These are phyloP conservation scores for Lycium barbarum DNA, from an alignment of 257 asterid species.

Conservation along the genomic window DNA sequence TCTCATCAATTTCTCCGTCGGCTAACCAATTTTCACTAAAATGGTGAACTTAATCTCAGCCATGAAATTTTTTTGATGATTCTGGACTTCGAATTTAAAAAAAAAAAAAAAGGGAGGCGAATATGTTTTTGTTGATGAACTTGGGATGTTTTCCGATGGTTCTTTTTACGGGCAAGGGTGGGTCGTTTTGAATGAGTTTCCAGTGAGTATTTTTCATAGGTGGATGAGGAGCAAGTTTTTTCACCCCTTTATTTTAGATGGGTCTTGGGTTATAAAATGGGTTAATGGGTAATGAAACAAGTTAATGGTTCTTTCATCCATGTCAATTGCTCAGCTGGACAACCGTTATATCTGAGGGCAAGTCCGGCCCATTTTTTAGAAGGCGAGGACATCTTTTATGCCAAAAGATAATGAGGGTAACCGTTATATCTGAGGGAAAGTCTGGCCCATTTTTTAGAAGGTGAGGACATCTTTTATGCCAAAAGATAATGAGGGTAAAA, in stretches of 20 bases:
- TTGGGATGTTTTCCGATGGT: not conserved
- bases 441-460: not conserved
- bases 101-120: not conserved
- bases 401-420: not conserved
- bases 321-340: not conserved
- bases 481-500: not conserved
- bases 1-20: not conserved
- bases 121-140: not conserved
- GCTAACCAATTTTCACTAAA: not conserved
- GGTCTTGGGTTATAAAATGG: not conserved
- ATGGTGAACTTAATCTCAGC: not conserved
- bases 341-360: not conserved
- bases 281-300: not conserved
- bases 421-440: not conserved
- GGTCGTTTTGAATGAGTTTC: not conserved
- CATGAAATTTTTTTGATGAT: not conserved
- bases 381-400: not conserved
- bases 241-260: constrained; percentile 3
- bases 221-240: not conserved
- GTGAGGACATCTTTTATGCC: not conserved
- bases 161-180: not conserved
- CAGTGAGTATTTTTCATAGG: not conserved
- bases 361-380: not conserved
- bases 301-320: not conserved
- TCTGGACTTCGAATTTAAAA: not conserved